Percentiles rank a stretch among this genome's conserved stretches.
Evolutionary conservation across 192 early-diverging fungal genomes (phyloP).

Genomic region (Phlyctochytrium bullatum): DNA sequence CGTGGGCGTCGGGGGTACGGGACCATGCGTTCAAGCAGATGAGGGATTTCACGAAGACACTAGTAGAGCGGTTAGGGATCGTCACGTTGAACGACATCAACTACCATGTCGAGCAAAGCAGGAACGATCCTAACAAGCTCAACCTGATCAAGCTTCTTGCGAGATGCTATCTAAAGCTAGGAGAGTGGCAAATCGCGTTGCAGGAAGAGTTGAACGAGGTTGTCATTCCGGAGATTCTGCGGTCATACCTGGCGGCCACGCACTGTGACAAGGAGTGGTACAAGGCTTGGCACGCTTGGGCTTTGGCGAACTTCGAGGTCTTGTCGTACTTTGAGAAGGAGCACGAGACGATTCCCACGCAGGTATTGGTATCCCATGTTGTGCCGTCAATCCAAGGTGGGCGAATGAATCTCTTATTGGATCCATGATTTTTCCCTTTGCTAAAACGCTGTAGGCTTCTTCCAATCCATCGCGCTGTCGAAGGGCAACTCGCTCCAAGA

Average conservation of each 20-base stretch:
- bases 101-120: constrained; percentile 33
- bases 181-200: constrained; percentile 81
- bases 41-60: constrained; percentile 70
- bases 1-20: constrained; percentile 73
- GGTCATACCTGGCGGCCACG: constrained; percentile 81
- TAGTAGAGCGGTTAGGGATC: constrained; percentile 62
- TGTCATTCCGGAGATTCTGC: constrained; percentile 69
- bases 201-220: constrained; percentile 60
- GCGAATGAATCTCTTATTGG: neutral
- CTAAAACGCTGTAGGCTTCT: constrained; percentile 79
- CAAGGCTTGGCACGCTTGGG: constrained; percentile 98
- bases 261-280: constrained; percentile 90
- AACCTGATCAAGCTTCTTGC: constrained; percentile 44
- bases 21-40: constrained; percentile 73
- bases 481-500: constrained; percentile 88
- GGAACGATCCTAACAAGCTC: constrained; percentile 32
- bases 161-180: constrained; percentile 86
- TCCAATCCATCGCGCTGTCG: constrained; percentile 88
- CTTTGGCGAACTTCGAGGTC: constrained; percentile 88
- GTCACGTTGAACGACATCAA: constrained; percentile 51
- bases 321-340: constrained; percentile 71
- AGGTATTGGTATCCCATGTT: constrained; percentile 60
- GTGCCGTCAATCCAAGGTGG: constrained; percentile 80
- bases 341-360: constrained; percentile 44
- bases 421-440: constrained; percentile 9